These are phyloP conservation scores for Pachyrhizus erosus DNA, from an alignment of 306 rosid species.

Conservation along the genomic window DNA sequence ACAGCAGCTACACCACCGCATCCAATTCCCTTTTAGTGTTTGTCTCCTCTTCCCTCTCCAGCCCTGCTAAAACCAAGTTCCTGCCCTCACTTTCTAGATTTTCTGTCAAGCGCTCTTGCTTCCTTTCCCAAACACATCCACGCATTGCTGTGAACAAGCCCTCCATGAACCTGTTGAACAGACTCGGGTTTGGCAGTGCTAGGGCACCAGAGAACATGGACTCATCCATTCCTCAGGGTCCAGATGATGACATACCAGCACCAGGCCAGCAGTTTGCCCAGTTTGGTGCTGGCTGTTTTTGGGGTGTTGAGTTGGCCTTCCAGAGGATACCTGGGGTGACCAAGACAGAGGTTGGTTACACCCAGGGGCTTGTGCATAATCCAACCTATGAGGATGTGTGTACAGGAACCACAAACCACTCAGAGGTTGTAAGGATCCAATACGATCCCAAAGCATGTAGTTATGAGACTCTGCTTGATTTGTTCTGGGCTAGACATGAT, in stretches of 20 bases:
- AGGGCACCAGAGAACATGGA: slow-evolving; percentile 61
- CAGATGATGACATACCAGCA: slow-evolving; percentile 81
- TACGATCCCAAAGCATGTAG: slow-evolving; percentile 76
- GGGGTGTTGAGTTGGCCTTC: slow-evolving; percentile 95
- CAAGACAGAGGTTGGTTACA: slow-evolving; percentile 89
- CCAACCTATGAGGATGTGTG: slow-evolving; percentile 88
- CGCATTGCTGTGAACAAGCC: slow-evolving; percentile 45
- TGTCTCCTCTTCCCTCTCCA: slow-evolving; percentile 45
- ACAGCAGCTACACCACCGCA: slow-evolving; percentile 45
- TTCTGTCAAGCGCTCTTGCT: slow-evolving; percentile 46
- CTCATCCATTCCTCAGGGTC: slow-evolving; percentile 75
- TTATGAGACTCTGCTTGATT: slow-evolving; percentile 75
- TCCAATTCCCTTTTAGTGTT: slow-evolving; percentile 46
- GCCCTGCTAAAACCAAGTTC: slow-evolving; percentile 49
- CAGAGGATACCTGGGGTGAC: slow-evolving; percentile 86
- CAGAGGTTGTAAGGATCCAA: slow-evolving; percentile 88
- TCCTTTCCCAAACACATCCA: slow-evolving; percentile 52
- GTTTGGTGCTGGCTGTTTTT: slow-evolving; percentile 97
- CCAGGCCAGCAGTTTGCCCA: slow-evolving; percentile 88
- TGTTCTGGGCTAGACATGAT: slow-evolving; percentile 84
- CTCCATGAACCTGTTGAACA: slow-evolving; percentile 82
- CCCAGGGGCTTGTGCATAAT: slow-evolving; percentile 76
- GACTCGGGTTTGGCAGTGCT: slow-evolving; percentile 72
- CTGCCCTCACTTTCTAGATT: slow-evolving; percentile 57
- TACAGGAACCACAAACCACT: slow-evolving; percentile 70